Evolutionary conservation across 2,329 filamentous ascomycete species (phyloP).

Genomic region (Zymoseptoria tritici): DNA sequence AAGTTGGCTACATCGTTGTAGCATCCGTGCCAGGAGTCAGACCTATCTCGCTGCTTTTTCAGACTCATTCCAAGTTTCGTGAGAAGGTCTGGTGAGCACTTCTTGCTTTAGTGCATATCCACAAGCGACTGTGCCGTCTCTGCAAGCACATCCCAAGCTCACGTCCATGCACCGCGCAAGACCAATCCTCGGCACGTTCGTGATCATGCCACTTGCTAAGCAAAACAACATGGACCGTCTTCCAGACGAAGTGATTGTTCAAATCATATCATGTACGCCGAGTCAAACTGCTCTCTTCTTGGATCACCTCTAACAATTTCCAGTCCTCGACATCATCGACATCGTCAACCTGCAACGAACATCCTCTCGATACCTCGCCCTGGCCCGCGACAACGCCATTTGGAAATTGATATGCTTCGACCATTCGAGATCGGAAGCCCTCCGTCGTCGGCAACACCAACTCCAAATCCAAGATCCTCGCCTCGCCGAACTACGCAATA

Average conservation of each 20-base stretch:
- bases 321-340: constrained; percentile 57
- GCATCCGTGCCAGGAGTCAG: too few relatives aligned
- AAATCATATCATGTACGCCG: constrained; percentile 36
- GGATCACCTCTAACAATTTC: constrained; percentile 8
- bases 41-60: too few relatives aligned
- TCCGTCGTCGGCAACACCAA: constrained; percentile 46
- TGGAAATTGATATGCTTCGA: constrained; percentile 73
- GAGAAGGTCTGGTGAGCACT: too few relatives aligned
- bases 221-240: constrained; percentile 23
- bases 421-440: constrained; percentile 57
- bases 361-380: constrained; percentile 55
- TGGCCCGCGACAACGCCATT: constrained; percentile 66
- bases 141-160: too few relatives aligned
- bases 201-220: background rate
- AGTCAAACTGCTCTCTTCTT: background rate
- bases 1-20: too few relatives aligned
- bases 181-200: constrained; percentile 3
- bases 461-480: constrained; percentile 35
- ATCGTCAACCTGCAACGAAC: constrained; percentile 63
- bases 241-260: constrained; percentile 37
- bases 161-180: background rate
- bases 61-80: too few relatives aligned
- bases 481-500: constrained; percentile 37
- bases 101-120: too few relatives aligned
- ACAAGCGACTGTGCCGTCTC: too few relatives aligned